A percentile compares a stretch with the other conserved stretches of the same genome.
phyloP scores from a whole-genome alignment of 1,284 basidiomycete species.

The Athelia psychrophila region DNA sequence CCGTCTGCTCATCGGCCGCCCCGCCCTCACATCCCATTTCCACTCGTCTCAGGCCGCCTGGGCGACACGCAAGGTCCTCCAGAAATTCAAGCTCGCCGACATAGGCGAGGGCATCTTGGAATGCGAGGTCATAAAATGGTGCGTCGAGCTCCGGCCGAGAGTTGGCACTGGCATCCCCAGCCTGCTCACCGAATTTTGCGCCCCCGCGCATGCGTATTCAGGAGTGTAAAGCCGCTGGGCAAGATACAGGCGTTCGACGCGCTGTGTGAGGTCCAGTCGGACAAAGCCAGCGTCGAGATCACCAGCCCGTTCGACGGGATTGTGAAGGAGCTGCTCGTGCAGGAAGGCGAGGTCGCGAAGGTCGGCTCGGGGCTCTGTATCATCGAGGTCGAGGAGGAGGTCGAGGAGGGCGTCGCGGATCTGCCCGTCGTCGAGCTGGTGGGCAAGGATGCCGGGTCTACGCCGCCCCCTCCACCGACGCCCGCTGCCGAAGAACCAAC shows the following conservation, averaged over 20 bases:
- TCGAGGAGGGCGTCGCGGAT: conserved; percentile 9
- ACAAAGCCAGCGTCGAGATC: conserved; percentile 94
- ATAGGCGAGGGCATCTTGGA: conserved; percentile 93
- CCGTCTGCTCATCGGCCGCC: conserved; percentile 32
- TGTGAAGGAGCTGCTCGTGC: conserved; percentile 70
- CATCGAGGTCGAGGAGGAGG: conserved; percentile 76
- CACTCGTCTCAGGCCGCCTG: conserved; percentile 39
- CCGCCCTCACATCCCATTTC: conserved; percentile 38
- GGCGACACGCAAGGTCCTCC: conserved; percentile 43
- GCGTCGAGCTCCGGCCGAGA: conserved; percentile 33
- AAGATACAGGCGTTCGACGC: conserved; percentile 78
- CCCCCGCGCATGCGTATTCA: conserved; percentile 25
- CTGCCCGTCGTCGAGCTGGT: conserved; percentile 12
- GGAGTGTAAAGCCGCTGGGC: conserved; percentile 61
- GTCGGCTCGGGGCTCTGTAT: conserved; percentile 83
- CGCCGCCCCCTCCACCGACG: conserved; percentile 15
- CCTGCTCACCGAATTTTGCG: conserved; percentile 3
- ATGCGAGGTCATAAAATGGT: conserved; percentile 90
- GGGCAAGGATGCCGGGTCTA: conserved; percentile 4
- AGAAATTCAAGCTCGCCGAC: conserved; percentile 89
- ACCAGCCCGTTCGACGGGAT: conserved; percentile 86
- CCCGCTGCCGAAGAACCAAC: conserved; percentile 7
- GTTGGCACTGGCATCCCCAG: conserved; percentile 7
- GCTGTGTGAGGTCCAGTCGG: conserved; percentile 91
- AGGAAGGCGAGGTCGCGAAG: conserved; percentile 84